phyloP scores from a whole-genome alignment of 140 eudicot genomes.

The Oenanthe javanica region DNA sequence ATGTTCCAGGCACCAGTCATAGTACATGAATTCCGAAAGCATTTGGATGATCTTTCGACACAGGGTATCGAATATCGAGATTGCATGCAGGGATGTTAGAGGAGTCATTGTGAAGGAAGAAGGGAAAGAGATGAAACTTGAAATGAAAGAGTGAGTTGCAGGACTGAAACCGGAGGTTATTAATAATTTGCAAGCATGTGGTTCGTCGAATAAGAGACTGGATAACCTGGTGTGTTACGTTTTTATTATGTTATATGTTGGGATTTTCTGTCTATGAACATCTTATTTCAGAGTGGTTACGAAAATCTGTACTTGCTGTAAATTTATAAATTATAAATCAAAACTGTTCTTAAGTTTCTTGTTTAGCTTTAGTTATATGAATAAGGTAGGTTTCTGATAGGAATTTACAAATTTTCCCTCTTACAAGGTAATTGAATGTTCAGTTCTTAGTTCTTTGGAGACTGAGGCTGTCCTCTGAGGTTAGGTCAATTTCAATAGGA shows the following conservation, averaged over 20 bases:
- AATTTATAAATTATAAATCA: neutral
- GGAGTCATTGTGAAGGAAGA: slow-evolving; percentile 35
- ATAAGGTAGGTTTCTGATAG: neutral
- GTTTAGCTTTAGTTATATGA: neutral
- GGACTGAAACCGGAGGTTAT: slow-evolving; percentile 28
- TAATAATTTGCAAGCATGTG: slow-evolving; percentile 25
- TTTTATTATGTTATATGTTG: slow-evolving; percentile 19
- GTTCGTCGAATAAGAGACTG: slow-evolving; percentile 32
- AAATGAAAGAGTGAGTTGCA: slow-evolving; percentile 28
- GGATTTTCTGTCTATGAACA: neutral
- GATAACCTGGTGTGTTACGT: slow-evolving; percentile 30
- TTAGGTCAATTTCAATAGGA: too few species aligned
- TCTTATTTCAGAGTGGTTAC: neutral
- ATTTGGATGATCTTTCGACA: neutral
- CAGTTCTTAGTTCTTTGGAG: too few species aligned
- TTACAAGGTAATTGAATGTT: too few species aligned
- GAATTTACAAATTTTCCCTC: too few species aligned
- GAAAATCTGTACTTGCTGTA: neutral
- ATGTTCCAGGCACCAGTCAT: neutral
- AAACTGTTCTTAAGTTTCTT: neutral
- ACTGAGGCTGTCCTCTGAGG: too few species aligned
- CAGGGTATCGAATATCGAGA: neutral
- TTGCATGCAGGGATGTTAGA: slow-evolving; percentile 12
- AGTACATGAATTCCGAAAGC: neutral
- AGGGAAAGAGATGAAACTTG: too few species aligned